Base-by-base conservation (phyloP, 176 grass and related monocot species). In the Neostapfia colusana region DNA sequence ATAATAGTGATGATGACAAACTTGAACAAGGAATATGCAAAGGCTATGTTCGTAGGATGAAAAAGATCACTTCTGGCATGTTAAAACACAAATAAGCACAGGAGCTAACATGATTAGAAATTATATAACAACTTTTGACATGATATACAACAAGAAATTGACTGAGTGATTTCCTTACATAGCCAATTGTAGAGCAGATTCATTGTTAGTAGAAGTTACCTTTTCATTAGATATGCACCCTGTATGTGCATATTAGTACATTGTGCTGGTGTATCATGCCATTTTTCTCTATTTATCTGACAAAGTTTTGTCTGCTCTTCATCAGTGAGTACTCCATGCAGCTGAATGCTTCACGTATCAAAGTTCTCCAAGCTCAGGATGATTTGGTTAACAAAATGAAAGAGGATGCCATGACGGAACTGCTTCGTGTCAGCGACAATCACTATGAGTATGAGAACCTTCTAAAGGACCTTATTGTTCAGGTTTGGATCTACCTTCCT, bases 361-460 rank as follows among this genome's bases (percentile, higher is more conserved):
- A 99, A 82, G 96, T 99, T 59, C 89, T 99, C 73, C 96, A 99
- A 86, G 96, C 89, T 34, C 96, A 99, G 71, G 92, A 99, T 90
- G 92, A 95, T 80, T 72, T 99, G 71, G 96, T 95, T 64, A 99
- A 86, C 72, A 83, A 87, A 76, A 99, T 99, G 92, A 99, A 89
- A 85, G 92, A 89, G 16, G 87, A 74, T 84, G 92, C 89, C 24
- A 81, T 87, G 79, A 88, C 86, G 79, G 65, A 92, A 56, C 92
- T 99, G 54, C 82, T 95, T 12, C 72, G 42, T 72, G 85, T 99
- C 61, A 84, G 90, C 68, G 63, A 90, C 75, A 87, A 81, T 38
- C 89, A 90, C 16, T 54, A 88, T 71, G 87, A 84, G 63, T 92
- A 99, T 81, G 79, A 81, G 71, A 59, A 89, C 25, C 85, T 99